These are phyloP conservation scores for Prunella vulgaris DNA, from an alignment of 257 asterid genomes.

Conservation along the genomic window DNA sequence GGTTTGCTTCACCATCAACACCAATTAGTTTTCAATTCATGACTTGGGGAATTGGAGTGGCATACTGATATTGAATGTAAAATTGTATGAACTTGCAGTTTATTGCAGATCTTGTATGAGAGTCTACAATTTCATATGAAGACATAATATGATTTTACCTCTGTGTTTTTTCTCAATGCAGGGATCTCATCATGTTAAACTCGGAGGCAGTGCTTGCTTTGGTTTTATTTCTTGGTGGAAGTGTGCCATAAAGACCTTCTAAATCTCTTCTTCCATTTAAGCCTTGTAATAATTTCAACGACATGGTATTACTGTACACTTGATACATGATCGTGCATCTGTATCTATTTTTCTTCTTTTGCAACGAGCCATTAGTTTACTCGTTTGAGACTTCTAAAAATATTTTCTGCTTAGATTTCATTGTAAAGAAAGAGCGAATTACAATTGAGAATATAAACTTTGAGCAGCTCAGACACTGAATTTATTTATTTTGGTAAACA, in stretches of 20 bases:
- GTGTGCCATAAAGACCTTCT: constrained; percentile 1
- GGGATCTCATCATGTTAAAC: background rate
- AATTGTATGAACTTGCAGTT: background rate
- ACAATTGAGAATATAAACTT: no score
- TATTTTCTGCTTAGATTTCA: no score
- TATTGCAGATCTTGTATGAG: background rate
- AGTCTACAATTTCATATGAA: background rate
- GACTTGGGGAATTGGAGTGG: background rate
- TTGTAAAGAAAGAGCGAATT: no score
- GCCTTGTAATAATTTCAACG: constrained; percentile 12
- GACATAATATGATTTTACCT: background rate
- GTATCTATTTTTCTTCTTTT: background rate
- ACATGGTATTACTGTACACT: background rate
- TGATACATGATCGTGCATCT: background rate
- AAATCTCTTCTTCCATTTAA: background rate
- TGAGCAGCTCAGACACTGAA: no score
- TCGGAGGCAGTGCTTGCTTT: background rate
- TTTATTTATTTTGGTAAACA: no score
- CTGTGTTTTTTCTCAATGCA: constrained; percentile 1
- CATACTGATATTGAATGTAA: background rate
- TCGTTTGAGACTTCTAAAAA: background rate
- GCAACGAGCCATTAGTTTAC: background rate
- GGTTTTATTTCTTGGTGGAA: background rate
- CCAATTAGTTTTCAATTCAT: background rate
- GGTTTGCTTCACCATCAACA: background rate